Base-by-base conservation (phyloP, 129 eudicot species). In the Tanacetum coccineum region DNA sequence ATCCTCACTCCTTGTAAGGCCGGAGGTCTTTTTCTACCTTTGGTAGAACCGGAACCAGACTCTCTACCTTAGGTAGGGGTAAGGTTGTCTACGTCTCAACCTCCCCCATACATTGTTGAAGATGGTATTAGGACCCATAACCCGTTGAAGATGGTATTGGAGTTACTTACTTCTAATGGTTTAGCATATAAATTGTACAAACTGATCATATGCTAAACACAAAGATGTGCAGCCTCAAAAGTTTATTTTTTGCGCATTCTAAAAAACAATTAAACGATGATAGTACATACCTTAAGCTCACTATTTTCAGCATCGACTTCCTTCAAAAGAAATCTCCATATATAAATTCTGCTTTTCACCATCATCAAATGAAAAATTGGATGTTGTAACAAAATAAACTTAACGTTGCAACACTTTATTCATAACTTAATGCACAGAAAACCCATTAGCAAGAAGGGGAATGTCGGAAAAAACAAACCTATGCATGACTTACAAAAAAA, bases 361-460 rank as follows among this genome's bases (percentile, higher is more conserved):
- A 15, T 87, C 84, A 62, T 81, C 93, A 81, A 85, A 87, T 26
- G 69, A 77, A 69, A 91, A 93, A 54, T 62, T 72, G 42, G 93
- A 87, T 73, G 97, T 95, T 91, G 87, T 72, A 87, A 70, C 64
- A 70, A 67, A 55, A 65, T 32, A 60, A 76, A 45, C 3, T 70
- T 42, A 47, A 55, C 15, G 3, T 50, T 7, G 42, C 46, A 60
- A 57, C 49, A 50, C 4, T 21, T 2, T 62, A 63, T 4, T 18
- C 48, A 62, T 32, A 14, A 28, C 25, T 68, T 36, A 20, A 5
- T 63, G 7, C 49, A 42, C 60, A 40, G 15, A 68, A 54, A n/a
- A n/a, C n/a, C n/a, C n/a, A n/a, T n/a, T n/a, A n/a, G n/a, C n/a
- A n/a, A n/a, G n/a, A n/a, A n/a, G n/a, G n/a, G n/a, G n/a, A n/a